A percentile compares a stretch with the other conserved stretches of the same genome.
These are phyloP conservation scores for Solanum rostratum DNA, from an alignment of 257 asterid genomes.

Conservation along the genomic window DNA sequence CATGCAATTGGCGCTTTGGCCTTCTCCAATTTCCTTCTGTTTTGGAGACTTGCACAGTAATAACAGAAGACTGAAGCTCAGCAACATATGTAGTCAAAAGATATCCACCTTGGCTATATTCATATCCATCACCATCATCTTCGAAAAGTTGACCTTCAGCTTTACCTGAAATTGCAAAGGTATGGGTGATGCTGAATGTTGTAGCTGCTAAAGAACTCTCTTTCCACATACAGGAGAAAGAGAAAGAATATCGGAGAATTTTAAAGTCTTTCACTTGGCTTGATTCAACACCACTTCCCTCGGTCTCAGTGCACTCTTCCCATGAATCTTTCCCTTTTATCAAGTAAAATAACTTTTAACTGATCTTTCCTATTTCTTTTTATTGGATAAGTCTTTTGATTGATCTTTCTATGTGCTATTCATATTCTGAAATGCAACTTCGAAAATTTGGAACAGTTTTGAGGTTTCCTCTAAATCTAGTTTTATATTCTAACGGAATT, in stretches of 20 bases:
- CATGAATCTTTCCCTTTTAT: background rate
- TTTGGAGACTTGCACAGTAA: conserved; percentile 54
- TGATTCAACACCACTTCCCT: background rate
- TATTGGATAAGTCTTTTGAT: background rate
- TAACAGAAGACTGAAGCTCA: conserved; percentile 52
- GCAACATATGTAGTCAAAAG: conserved; percentile 81
- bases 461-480: background rate
- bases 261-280: background rate
- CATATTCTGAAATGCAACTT: background rate
- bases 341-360: background rate
- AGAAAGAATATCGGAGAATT: background rate
- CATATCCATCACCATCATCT: conserved; percentile 94
- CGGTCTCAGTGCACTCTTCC: background rate
- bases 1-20: conserved; percentile 73
- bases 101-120: conserved; percentile 50
- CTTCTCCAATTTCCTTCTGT: conserved; percentile 79
- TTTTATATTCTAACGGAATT: background rate
- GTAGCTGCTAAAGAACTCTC: background rate
- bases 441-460: background rate
- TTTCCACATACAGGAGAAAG: background rate
- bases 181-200: background rate
- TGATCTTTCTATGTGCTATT: background rate
- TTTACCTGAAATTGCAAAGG: conserved; percentile 40
- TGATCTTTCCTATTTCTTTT: background rate
- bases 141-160: conserved; percentile 83